Evolutionary conservation across 75 land plant species (phyloP), one percentile per base, ranked within the genome.

Genomic region (Chamaecyparis obtusa): DNA sequence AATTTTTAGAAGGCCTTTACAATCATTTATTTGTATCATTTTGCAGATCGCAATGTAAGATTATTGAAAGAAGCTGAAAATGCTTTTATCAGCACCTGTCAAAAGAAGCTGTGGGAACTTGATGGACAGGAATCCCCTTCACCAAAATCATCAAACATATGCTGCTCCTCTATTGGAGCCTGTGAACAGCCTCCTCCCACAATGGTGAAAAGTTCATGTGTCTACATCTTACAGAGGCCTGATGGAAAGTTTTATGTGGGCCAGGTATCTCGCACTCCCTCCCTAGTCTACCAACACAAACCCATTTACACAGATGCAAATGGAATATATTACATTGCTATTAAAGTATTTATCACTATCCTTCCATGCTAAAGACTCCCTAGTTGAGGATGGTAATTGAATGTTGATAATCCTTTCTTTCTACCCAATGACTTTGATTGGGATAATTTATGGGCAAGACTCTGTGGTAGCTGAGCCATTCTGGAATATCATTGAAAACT

Each of bases 131-230:
- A 87, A 69, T 60, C 33, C 51, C n/a, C 41, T 83, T 83, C 13
- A 27, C 74, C 88, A 27, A 89, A 86, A 39, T 54, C 87, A 72
- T 56, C 87, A 9, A 89, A 85, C 33, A 48, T 91, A 3, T 80
- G 74, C 27, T 94, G 93, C 88, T 85, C 87, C 32, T 30, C 55
- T 2, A 69, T 98, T 67, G 93, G 90, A 54, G 87, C 93, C 0
- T 87, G 94, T 85, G 94, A 98, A 81, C 91, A 92, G 83, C 99
- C 99, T 11, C 99, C 99, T 55, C 99, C 99, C 27, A 89, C 92
- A 44, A 89, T 93, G 30, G 90, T 94, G 24, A 95, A 95, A 67
- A 90, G 91, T 76, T 97, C 99, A 19, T 89, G 99, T 86, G 94
- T 98, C 27, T 98, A 98, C 85, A 93, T 97, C 30, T 87, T 97